Percentiles rank a stretch among this genome's conserved stretches.
phyloP scores from a whole-genome alignment of 2,329 filamentous ascomycete species.

The Tolypocladium nubicola region DNA sequence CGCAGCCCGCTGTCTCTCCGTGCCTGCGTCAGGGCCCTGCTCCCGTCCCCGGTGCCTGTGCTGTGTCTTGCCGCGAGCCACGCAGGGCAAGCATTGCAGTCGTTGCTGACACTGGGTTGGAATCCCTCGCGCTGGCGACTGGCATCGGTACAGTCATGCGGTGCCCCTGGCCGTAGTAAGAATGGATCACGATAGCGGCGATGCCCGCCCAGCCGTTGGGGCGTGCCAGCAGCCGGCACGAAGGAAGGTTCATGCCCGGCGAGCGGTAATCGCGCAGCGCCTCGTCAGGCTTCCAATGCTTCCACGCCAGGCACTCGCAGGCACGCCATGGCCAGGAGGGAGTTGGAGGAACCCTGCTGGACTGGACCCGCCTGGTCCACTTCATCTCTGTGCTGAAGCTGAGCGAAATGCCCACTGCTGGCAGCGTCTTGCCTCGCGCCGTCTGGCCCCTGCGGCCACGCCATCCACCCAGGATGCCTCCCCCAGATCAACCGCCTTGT shows the following conservation, averaged over 20 bases:
- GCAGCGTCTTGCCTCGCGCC: neutral
- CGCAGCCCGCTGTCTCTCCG: neutral
- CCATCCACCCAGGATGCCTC: neutral
- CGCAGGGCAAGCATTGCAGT: neutral
- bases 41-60: neutral
- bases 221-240: neutral
- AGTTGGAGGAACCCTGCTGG: neutral
- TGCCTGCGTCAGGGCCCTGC: neutral
- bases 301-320: neutral
- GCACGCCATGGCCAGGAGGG: neutral
- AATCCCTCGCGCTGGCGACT: neutral
- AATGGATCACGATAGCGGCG: neutral
- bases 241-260: neutral
- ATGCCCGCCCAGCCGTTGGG: neutral
- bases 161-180: neutral
- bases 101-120: neutral
- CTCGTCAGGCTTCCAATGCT: neutral
- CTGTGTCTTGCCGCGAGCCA: neutral
- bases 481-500: neutral
- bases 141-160: neutral
- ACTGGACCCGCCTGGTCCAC: neutral
- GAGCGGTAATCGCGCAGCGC: neutral
- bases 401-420: neutral
- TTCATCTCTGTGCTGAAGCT: neutral
- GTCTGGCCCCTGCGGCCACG: neutral